Base-by-base conservation (phyloP, 768 basidiomycete genomes). In the Lyophyllum shimeji region DNA sequence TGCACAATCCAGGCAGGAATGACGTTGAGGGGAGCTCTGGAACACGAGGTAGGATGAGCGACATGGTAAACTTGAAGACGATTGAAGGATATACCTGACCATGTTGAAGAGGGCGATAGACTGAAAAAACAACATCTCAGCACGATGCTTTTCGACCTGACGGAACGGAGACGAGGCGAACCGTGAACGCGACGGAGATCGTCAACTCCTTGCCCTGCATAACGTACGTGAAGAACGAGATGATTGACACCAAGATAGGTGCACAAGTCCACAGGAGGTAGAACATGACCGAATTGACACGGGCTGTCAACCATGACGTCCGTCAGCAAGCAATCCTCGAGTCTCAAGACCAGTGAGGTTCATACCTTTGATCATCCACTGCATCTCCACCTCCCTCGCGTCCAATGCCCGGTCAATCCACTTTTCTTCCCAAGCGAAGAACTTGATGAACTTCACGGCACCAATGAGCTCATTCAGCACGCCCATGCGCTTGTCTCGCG, bases 21-120 rank as follows among this genome's bases (percentile, higher is more conserved):
- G 25, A 90, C 80, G 62, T 90, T 90, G 45, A 95, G 73, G 0
- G 93, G 93, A 18, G 76, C 67, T 29, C 87, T 85, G 50, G 43
- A 4, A 50, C 39, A 44, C 33, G 42, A 6, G 48, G 31, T 52
- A 18, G 3, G 18, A 12, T 47, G 44, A 37, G 20, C 23, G 25
- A 40, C 25, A 17, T 57, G 33, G 40, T 43, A 23, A 29, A 37
- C 40, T 57, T 31, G 2, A 53, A 7, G 47, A 33, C 9, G 13
- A 12, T 7, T 5, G 21, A 29, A 59, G 1, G 15, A 58, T 73
- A n/a, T 62, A 85, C 80, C 84, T 80, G 63, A 97, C 78, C 94
- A 97, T 94, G 45, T 78, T 78, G 70, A 96, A 96, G 42, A 96
- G 69, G 0, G 92, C 82, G 33, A 97, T 89, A 0, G 93, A 77